Evolutionary conservation across 106 monocot species (phyloP), one percentile per base, ranked within the genome.

Genomic region (Dioscorea dumetorum): DNA sequence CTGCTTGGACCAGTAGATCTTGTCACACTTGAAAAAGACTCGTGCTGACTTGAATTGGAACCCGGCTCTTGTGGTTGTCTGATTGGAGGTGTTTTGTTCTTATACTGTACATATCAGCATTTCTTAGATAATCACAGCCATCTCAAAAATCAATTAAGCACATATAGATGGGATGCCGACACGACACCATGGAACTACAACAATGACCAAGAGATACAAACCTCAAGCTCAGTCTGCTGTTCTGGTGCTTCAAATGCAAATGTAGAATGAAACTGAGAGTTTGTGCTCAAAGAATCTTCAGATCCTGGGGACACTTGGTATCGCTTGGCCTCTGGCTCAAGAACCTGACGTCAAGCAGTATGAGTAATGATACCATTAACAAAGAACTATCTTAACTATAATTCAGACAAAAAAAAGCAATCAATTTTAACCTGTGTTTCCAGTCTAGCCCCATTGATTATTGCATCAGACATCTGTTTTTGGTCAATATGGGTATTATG

Each of bases 151-250:
- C 41, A 41, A 10, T 28, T 41, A 41, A 41, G 41, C 6, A 10
- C 41, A 41, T 8, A 10, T 41, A 41, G 5, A 8, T 41, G 41
- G 41, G 41, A 6, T 6, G 41, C 41, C 6, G 41, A 41, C 6
- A 5, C 6, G 41, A 41, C 3, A 41, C 10, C 41, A 41, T 41
- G 41, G 41, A 41, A 41, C 41, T 41, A 41, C 41, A 41, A 41
- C 41, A 41, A 41, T 41, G 41, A 10, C 41, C 0, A 41, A 41
- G 17, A 41, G 21, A 73, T 52, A 15, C 48, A 75, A 77, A 88
- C 90, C 84, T 76, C 76, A 5, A 58, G 49, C 58, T 83, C 76
- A 72, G 18, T 80, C 22, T 71, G 79, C 57, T 72, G 74, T 58
- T 75, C 85, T 59, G 58, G 51, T 48, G 56, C 24, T 5, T 74